phyloP scores from a whole-genome alignment of 1,284 basidiomycete species.

The Cerioporus squamosus region DNA sequence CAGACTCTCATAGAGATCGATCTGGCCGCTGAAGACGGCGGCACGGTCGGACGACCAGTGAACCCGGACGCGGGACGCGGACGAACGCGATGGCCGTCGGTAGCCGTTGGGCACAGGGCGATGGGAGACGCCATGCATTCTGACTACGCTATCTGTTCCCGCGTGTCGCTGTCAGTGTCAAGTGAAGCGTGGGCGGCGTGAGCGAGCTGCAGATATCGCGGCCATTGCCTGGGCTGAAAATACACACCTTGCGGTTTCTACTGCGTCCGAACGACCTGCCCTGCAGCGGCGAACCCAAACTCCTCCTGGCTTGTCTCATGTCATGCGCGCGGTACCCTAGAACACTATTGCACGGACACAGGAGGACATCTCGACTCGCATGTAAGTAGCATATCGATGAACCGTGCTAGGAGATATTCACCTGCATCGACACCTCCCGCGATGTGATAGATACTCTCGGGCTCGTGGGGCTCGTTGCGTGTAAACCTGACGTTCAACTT shows the following conservation, averaged over 20 bases:
- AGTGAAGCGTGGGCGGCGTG: conserved; percentile 7
- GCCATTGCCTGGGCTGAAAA: not conserved
- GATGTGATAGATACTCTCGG: no score
- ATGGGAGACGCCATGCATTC: conserved; percentile 9
- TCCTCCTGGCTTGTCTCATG: not conserved
- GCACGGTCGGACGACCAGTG: not conserved
- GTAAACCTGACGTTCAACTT: no score
- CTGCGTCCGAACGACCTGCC: not conserved
- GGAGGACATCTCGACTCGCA: not conserved
- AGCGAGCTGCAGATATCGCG: not conserved
- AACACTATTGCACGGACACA: conserved; percentile 4
- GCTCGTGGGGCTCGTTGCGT: no score
- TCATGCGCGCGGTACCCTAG: not conserved
- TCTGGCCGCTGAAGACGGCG: not conserved
- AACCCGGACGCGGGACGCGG: not conserved
- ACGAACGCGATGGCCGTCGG: conserved; percentile 2
- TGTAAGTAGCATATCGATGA: not conserved
- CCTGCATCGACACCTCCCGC: not conserved
- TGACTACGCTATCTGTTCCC: conserved; percentile 10
- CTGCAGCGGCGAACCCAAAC: not conserved
- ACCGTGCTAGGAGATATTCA: not conserved
- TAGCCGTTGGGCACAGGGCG: conserved; percentile 23
- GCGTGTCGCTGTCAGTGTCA: conserved; percentile 12
- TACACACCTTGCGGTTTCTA: not conserved
- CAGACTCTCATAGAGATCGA: not conserved